Evolutionary conservation across 257 asterid species (phyloP), one percentile per base, ranked within the genome.

Genomic region (Primulina eburnea): DNA sequence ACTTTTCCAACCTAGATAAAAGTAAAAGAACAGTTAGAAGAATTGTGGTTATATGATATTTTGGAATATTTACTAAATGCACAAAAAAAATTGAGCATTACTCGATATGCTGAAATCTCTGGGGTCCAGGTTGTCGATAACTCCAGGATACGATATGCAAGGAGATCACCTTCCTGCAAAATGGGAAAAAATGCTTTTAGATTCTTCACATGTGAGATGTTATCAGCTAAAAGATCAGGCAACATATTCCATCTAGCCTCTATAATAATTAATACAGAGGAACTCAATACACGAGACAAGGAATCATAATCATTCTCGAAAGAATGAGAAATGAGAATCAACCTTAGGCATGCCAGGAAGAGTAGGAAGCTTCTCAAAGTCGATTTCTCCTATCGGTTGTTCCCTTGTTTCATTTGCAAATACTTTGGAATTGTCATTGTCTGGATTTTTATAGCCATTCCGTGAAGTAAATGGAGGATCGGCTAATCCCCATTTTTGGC

Each of bases 101-200:
- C 99, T 81, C 94, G 90, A 77, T 62, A 83, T 7, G 82, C 70
- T 59, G 97, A 87, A 69, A 87, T 81, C 83, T 87, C 97, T 28
- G 99, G 99, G 65, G 95, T 89, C 98, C 98, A 91, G 75, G 88
- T 74, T 18, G 99, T 91, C 69, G 99, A 89, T 67, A 94, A 83
- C 77, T 91, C 97, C 73, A 91, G 86, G 68, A 88, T 24, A 37
- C 92, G 90, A 65, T 91, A 94, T 14, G 87, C 97, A 72, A 94
- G 83, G 82, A 88, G 78, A 74, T 89, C 97, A 71, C 97, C 98
- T 79, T 78, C 88, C 99, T 94, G 88, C 67, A 70, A 78, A 73
- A 53, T 32, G 55, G 37, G 14, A 3, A 63, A 33, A 33, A n/a
- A 55, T 28, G 5, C 30, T 62, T 57, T 8, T 12, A 50, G 21